These are phyloP conservation scores for Trichoderma arundinaceum DNA, from an alignment of 2,329 filamentous ascomycete species.

Conservation along the genomic window DNA sequence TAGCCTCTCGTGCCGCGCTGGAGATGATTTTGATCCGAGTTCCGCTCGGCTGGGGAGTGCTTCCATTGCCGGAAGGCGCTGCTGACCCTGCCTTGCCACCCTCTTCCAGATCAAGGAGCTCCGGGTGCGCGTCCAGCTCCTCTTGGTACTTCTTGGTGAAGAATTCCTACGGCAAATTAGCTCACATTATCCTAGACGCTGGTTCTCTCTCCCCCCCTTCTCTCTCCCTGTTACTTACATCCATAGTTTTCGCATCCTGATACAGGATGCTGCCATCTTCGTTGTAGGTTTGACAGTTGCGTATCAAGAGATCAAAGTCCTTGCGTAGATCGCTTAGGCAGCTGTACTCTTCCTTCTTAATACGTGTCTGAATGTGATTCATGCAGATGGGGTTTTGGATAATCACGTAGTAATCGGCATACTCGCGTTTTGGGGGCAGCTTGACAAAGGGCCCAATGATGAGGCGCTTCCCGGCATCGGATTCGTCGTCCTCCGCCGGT, in stretches of 20 bases:
- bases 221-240: constrained; percentile 63
- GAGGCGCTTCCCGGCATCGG: constrained; percentile 68
- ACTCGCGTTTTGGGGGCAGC: constrained; percentile 84
- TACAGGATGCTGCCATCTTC: constrained; percentile 93
- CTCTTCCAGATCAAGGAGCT: constrained; percentile 62
- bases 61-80: constrained; percentile 62
- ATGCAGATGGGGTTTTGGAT: constrained; percentile 94
- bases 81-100: constrained; percentile 47
- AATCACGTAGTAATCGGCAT: constrained; percentile 93
- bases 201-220: not conserved
- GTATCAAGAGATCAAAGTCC: constrained; percentile 84
- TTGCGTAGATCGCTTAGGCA: constrained; percentile 78
- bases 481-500: constrained; percentile 61
- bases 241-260: constrained; percentile 89
- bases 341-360: constrained; percentile 94
- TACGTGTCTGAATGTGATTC: constrained; percentile 92
- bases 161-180: constrained; percentile 59
- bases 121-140: constrained; percentile 59
- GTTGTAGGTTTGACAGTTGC: constrained; percentile 94
- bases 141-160: constrained; percentile 61
- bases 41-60: constrained; percentile 68
- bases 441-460: constrained; percentile 96
- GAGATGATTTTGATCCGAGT: constrained; percentile 74
- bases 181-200: not conserved
- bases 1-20: constrained; percentile 47